These are phyloP conservation scores for Cercospora nicotianae DNA, from an alignment of 2,329 filamentous ascomycete genomes.

Conservation along the genomic window DNA sequence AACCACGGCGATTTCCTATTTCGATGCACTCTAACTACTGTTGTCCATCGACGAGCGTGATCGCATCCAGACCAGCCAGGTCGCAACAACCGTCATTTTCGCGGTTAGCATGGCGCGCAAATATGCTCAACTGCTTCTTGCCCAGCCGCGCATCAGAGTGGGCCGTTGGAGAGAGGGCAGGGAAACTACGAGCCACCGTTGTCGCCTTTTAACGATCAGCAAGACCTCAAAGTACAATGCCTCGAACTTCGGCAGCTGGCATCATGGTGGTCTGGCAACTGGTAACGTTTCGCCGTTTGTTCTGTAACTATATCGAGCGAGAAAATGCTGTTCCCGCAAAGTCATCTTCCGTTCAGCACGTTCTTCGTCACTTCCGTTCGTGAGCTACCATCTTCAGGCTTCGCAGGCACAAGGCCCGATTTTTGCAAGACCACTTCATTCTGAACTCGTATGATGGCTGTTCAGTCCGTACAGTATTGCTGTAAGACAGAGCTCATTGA, in stretches of 20 bases:
- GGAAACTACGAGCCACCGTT: not conserved
- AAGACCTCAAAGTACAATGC: not conserved
- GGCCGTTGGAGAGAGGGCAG: not conserved
- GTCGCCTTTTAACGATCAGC: not conserved
- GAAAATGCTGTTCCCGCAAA: not conserved
- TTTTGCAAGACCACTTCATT: not conserved
- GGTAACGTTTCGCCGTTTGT: not conserved
- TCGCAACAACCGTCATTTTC: not conserved
- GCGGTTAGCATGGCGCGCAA: not conserved
- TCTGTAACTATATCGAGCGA: not conserved
- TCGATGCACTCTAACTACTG: not conserved
- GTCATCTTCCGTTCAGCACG: not conserved
- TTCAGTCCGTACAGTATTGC: not conserved
- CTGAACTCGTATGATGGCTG: not conserved
- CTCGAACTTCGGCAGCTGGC: not conserved
- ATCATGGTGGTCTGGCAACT: not conserved
- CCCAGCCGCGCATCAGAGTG: not conserved
- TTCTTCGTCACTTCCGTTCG: not conserved
- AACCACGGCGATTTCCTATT: not conserved
- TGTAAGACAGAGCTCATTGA: not conserved
- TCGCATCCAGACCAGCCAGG: not conserved
- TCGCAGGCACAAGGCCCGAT: not conserved
- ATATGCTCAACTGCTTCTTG: not conserved
- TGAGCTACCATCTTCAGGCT: not conserved
- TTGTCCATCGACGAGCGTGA: too few relatives aligned